These are phyloP conservation scores for Entomortierella beljakovae DNA, from an alignment of 192 early-diverging fungal species.

Conservation along the genomic window DNA sequence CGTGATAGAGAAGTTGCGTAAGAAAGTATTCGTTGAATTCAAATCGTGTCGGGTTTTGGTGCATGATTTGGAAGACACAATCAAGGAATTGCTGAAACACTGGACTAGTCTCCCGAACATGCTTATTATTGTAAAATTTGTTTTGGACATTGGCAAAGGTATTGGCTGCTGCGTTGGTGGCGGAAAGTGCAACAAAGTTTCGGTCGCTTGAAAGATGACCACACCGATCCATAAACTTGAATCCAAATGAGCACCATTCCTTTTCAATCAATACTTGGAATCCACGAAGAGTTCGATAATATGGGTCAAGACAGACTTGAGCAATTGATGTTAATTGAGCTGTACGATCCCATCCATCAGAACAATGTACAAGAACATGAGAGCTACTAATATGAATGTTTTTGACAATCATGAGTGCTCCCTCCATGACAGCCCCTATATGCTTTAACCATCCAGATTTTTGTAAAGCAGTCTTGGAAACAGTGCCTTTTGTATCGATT, in stretches of 20 bases:
- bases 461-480: slow-evolving; percentile 68
- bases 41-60: slow-evolving; percentile 89
- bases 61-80: slow-evolving; percentile 93
- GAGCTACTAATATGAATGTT: slow-evolving; percentile 78
- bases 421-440: slow-evolving; percentile 84
- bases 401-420: slow-evolving; percentile 81
- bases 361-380: slow-evolving; percentile 97
- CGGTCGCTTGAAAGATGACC: slow-evolving; percentile 89
- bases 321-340: slow-evolving; percentile 92
- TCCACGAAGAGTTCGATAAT: slow-evolving; percentile 93
- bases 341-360: slow-evolving; percentile 99
- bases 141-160: slow-evolving; percentile 70
- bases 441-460: slow-evolving; percentile 91
- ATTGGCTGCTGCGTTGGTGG: slow-evolving; percentile 66
- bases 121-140: slow-evolving; percentile 68
- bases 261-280: slow-evolving; percentile 94
- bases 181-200: slow-evolving; percentile 67
- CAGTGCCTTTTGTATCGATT: slow-evolving; percentile 56
- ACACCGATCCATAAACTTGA: slow-evolving; percentile 94
- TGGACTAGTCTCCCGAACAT: slow-evolving; percentile 87
- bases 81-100: slow-evolving; percentile 99
- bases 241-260: slow-evolving; percentile 98
- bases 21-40: slow-evolving; percentile 92
- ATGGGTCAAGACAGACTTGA: slow-evolving; percentile 94
- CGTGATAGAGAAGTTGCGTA: slow-evolving; percentile 83